These are phyloP conservation scores for Termitomyces sp. DNA, from an alignment of 768 basidiomycete species.

Conservation along the genomic window DNA sequence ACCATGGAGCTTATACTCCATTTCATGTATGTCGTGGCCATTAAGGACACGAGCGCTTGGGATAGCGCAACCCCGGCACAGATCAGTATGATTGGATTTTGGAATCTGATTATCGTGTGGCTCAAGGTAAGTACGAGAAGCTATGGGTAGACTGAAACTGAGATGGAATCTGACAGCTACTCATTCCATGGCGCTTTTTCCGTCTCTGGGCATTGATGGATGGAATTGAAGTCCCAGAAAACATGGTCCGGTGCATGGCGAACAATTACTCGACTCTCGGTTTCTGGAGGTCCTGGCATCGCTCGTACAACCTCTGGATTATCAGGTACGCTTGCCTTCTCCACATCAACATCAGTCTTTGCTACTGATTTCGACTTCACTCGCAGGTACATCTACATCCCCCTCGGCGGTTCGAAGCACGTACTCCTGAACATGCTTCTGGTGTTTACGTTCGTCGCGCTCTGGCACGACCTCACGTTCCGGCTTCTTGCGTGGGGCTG, in stretches of 20 bases:
- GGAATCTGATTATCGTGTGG: conserved; percentile 97
- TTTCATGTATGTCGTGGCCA: conserved; percentile 95
- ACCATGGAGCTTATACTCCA: conserved; percentile 93
- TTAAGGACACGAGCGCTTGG: conserved; percentile 90
- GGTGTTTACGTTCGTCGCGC: conserved; percentile 93
- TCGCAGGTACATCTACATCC: conserved; percentile 88
- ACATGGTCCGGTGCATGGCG: conserved; percentile 98
- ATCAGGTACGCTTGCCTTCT: conserved; percentile 53
- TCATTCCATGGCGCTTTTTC: conserved; percentile 97
- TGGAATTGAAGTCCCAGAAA: conserved; percentile 92
- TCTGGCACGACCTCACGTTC: conserved; percentile 96
- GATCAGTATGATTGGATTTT: conserved; percentile 91
- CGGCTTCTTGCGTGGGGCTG: conserved; percentile 93
- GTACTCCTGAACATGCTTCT: conserved; percentile 62
- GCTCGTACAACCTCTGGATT: conserved; percentile 95
- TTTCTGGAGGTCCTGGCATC: conserved; percentile 97
- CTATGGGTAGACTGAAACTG: neutral
- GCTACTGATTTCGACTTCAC: neutral
- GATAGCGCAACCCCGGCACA: conserved; percentile 70
- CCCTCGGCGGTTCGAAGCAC: conserved; percentile 70
- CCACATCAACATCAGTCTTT: neutral
- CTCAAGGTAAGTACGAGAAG: conserved; percentile 60
- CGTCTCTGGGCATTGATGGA: conserved; percentile 88
- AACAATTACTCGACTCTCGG: conserved; percentile 94
- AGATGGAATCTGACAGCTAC: conserved; percentile 50